Conservation (phyloP, 2,329 filamentous ascomycete species). For the Furcasterigmium furcatum region DNA sequence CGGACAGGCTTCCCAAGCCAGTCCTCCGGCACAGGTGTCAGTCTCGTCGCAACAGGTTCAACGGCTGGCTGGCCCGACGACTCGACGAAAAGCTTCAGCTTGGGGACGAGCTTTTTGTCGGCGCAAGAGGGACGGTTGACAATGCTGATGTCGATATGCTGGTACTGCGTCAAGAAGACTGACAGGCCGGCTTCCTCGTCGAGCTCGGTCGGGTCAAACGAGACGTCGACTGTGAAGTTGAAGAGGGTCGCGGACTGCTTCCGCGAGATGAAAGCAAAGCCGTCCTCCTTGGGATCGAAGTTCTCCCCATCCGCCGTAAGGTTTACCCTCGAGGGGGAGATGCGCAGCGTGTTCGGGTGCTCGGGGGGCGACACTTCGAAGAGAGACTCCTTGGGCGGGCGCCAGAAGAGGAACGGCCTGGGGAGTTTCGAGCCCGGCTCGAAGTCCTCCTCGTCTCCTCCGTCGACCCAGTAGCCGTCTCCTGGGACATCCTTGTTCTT, state of each 20-base stretch:
- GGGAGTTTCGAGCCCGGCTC: slow-evolving; percentile 38
- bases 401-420: slow-evolving; percentile 53
- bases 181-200: slow-evolving; percentile 51
- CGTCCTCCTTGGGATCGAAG: slow-evolving; percentile 17
- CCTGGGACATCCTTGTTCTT: slow-evolving; percentile 22
- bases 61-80: slow-evolving; percentile 3
- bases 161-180: slow-evolving; percentile 49
- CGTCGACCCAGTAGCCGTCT: slow-evolving; percentile 35
- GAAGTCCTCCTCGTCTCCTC: slow-evolving; percentile 44
- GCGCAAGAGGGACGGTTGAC: slow-evolving; percentile 12
- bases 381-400: slow-evolving; percentile 41
- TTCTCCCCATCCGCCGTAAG: slow-evolving; percentile 50
- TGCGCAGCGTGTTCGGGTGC: slow-evolving; percentile 37
- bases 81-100: neutral
- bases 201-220: slow-evolving; percentile 30
- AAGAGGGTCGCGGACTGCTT: slow-evolving; percentile 55
- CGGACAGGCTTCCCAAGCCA: slow-evolving; percentile 32
- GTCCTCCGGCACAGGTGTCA: slow-evolving; percentile 28
- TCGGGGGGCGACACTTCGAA: slow-evolving; percentile 41
- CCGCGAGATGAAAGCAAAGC: slow-evolving; percentile 44
- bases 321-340: slow-evolving; percentile 47
- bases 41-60: slow-evolving; percentile 21
- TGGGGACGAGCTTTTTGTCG: slow-evolving; percentile 27
- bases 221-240: slow-evolving; percentile 42
- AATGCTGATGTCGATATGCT: slow-evolving; percentile 46